phyloP scores from a whole-genome alignment of 163 green algal species.

The Volvox carteri region DNA sequence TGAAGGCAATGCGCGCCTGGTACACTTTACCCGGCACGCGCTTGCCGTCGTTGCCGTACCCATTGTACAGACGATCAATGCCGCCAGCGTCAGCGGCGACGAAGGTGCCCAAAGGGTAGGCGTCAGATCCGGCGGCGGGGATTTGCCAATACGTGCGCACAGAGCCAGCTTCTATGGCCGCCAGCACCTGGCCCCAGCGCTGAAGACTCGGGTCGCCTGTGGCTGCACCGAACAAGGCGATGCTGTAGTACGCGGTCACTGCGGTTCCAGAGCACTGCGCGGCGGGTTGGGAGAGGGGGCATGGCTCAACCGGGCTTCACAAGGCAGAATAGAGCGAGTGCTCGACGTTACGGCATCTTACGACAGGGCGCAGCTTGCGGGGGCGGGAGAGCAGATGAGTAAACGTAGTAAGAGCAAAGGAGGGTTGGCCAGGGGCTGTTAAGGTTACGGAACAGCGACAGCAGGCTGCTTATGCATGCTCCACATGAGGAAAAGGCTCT shows the following conservation, averaged over 20 bases:
- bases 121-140: neutral
- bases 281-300: neutral
- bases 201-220: slow-evolving; percentile 42
- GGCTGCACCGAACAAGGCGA: slow-evolving; percentile 56
- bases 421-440: too few species aligned
- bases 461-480: too few species aligned
- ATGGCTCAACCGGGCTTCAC: too few species aligned
- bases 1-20: neutral
- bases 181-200: slow-evolving; percentile 58
- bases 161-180: slow-evolving; percentile 49
- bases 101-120: slow-evolving; percentile 12
- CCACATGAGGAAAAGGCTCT: too few species aligned
- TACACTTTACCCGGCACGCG: slow-evolving; percentile 29
- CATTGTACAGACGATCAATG: neutral
- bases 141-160: slow-evolving; percentile 26
- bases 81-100: neutral
- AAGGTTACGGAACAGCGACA: too few species aligned
- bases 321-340: too few species aligned
- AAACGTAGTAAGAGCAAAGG: too few species aligned
- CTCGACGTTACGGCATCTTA: too few species aligned
- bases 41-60: neutral
- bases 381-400: too few species aligned
- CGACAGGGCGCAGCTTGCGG: too few species aligned
- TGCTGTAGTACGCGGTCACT: slow-evolving; percentile 63
- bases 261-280: neutral